Evolutionary conservation across 768 basidiomycete species (phyloP), one percentile per base, ranked within the genome.

Genomic region (Termitomyces sp.): DNA sequence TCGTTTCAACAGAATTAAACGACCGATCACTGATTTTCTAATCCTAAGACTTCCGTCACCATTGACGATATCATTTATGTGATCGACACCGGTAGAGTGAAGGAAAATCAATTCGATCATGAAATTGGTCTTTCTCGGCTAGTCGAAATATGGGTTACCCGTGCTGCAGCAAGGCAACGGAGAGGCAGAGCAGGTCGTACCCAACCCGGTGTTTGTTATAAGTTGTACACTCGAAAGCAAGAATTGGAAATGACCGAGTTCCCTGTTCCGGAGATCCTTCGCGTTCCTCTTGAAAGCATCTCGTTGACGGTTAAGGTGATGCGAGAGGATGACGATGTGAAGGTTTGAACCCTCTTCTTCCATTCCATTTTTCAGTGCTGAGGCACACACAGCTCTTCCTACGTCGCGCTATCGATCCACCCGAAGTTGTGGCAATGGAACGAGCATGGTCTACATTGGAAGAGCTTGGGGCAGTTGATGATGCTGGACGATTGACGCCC

Each of bases 131-230:
- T 97, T 62, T 88, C 92, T 29, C 75, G 79, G 50, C 72, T 98
- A n/a, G 81, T 81, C 6, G 94, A 97, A 66, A 80, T 79, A 37
- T 92, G 90, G 85, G 78, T 88, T 53, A 85, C 84, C 7, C 82
- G 79, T 58, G 94, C 94, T 0, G 88, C 90, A 3, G 90, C 87
- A 2, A 77, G 82, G 59, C 95, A 98, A 66, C 77, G 95, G 55
- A 76, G 94, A 59, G 95, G 95, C 58, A 84, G 95, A 65, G 94
- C 95, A 1, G 95, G 95, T 24, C 83, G 95, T 55, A 94, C 90
- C 2, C 84, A 80, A 58, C 84, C 88, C 0, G 92, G 91, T 0
- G 69, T 83, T 55, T 97, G 94, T 71, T 97, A 88, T 73, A 97
- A 94, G 72, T 74, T 97, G 4, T 97, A 89, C 68, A 93, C 91